Evolutionary conservation across 2,329 filamentous ascomycete genomes (phyloP).

Genomic region (Scedosporium dehoogii): DNA sequence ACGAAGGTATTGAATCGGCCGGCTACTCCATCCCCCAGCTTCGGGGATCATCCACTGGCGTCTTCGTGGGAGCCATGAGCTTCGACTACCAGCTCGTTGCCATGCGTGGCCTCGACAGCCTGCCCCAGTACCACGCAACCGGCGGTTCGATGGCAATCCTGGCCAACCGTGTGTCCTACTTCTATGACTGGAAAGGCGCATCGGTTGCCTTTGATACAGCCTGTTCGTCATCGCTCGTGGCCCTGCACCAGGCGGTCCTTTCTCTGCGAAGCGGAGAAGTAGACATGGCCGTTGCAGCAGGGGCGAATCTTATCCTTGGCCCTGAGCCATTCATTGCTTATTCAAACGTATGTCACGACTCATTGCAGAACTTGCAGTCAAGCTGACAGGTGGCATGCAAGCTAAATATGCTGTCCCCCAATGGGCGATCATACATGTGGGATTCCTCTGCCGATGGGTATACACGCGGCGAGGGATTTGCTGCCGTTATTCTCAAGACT

Average conservation of each 20-base stretch:
- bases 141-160: slow-evolving; percentile 43
- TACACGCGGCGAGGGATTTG: slow-evolving; percentile 32
- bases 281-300: slow-evolving; percentile 9
- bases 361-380: no score
- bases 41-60: slow-evolving; percentile 16
- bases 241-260: slow-evolving; percentile 22
- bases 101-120: slow-evolving; percentile 18
- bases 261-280: slow-evolving; percentile 19
- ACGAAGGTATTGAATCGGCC: slow-evolving; percentile 19
- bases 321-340: slow-evolving; percentile 15
- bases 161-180: slow-evolving; percentile 42
- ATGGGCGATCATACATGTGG: slow-evolving; percentile 22
- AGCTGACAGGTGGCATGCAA: no score
- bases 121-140: slow-evolving; percentile 29
- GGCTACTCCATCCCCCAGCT: slow-evolving; percentile 19
- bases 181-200: slow-evolving; percentile 24
- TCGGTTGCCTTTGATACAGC: slow-evolving; percentile 25
- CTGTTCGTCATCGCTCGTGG: slow-evolving; percentile 22
- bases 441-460: slow-evolving; percentile 29
- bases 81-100: slow-evolving; percentile 15
- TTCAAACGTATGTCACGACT: slow-evolving; percentile 4
- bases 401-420: slow-evolving; percentile 17
- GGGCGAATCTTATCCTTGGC: slow-evolving; percentile 13
- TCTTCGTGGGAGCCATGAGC: slow-evolving; percentile 16
- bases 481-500: slow-evolving; percentile 26